Evolutionary conservation across 495 filamentous ascomycete genomes (phyloP), one percentile per base, ranked within the genome.

Genomic region (Tuber indicum): DNA sequence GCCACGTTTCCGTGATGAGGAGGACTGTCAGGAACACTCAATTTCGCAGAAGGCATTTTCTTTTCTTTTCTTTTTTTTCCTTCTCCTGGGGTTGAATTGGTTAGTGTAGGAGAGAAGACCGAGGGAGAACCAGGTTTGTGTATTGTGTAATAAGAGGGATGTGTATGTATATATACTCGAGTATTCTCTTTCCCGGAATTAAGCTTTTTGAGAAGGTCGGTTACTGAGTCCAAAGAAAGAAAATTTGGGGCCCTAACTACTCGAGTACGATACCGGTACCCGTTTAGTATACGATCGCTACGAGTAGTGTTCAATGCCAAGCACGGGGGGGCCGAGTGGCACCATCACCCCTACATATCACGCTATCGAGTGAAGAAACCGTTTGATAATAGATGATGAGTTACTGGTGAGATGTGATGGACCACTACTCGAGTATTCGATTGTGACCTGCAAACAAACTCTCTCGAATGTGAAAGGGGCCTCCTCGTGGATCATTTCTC

Each of bases 311-410:
- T 66, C 14, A 19, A 36, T 66, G 58, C 58, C 58, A 66, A 66
- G 58, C 3, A 66, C 58, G 26, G 58, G 12, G 26, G 58, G 58
- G 26, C 70, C 43, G n/a, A 70, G 73, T 80, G 77, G 74, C 78
- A 76, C 75, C 77, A 78, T 78, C 75, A 12, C 75, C 44, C 75
- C 75, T 58, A 70, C 77, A 23, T 43, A 79, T 80, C 74, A 70
- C 78, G 77, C 47, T 76, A 80, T 79, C 78, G 46, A n/a, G 14
- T 6, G 26, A 36, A 19, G 32, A 32, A 32, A 32, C 32, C n/a
- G n/a, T n/a, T n/a, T n/a, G n/a, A n/a, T n/a, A 5, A 19, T 66
- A 8, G 58, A 36, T n/a, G 47, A 52, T n/a, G n/a, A 1, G 9
- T 49, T 47, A 7, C 46, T 47, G 3, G 46, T 21, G 17, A 47